Base-by-base conservation (phyloP, 345 rosid genomes). In the Syzygium oleosum region DNA sequence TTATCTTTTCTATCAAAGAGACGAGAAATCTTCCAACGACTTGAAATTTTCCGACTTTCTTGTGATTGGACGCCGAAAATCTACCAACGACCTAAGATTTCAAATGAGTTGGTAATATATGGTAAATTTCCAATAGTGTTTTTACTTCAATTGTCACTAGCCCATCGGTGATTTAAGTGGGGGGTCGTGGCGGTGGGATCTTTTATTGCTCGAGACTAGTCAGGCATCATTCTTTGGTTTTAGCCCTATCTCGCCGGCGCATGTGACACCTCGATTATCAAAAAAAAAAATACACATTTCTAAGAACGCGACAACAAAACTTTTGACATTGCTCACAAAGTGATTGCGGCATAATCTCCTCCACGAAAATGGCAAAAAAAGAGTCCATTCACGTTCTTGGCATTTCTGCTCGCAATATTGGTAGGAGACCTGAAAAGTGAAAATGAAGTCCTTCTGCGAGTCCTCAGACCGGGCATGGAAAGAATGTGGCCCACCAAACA, bases 401-500 rank as follows among this genome's bases (percentile, higher is more conserved):
- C 80, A 38, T 73, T 73, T 38, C 80, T 73, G 80, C 49, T 73
- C 80, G 21, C 49, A 19, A 19, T 19, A 4, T 19, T 21, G 49
- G 80, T 73, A 38, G 80, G 80, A 73, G 27, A 38, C 49, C 80
- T 19, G 80, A 19, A 73, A 38, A 9, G 25, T 38, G 80, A 73
- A 19, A 25, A 19, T 19, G 25, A 9, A 34, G 46, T 5, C 25
- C 49, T 73, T 9, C 80, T 34, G 80, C 80, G 49, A 38, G 49
- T 38, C 80, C 80, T 38, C 19, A 41, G 38, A 38, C 80, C 19
- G 80, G 31, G 90, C 95, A 94, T 88, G 91, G 88, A 94, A 96
- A 96, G 99, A 91, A 91, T 92, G 98, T 92, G 95, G 89, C 65
- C 90, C 89, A 97, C 94, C 97, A 92, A 93, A 90, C 90, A 78